These are phyloP conservation scores for Dichotomopilus funicola DNA, from an alignment of 2,329 filamentous ascomycete species.

Conservation along the genomic window DNA sequence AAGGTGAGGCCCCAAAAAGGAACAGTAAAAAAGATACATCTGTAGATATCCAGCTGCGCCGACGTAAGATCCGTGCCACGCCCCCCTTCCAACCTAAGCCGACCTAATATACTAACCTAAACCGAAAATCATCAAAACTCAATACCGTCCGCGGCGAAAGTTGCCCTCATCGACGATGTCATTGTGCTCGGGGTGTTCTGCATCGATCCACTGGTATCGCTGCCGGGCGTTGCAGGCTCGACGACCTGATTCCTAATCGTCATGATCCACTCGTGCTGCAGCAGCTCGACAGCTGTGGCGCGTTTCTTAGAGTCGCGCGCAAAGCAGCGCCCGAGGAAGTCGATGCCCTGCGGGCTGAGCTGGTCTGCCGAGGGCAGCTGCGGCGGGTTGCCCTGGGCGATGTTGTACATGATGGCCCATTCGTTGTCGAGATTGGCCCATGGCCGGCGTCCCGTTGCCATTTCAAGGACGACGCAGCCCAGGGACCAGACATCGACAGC, in stretches of 20 bases:
- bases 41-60: too few relatives aligned
- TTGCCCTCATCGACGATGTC: conserved; percentile 24
- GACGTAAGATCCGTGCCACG: neutral
- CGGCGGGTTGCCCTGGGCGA: conserved; percentile 91
- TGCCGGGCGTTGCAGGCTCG: conserved; percentile 57
- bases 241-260: conserved; percentile 59
- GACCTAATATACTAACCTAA: neutral
- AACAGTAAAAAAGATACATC: too few relatives aligned
- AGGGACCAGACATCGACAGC: conserved; percentile 95
- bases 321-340: conserved; percentile 86
- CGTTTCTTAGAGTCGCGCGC: conserved; percentile 72
- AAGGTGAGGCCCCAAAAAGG: too few relatives aligned
- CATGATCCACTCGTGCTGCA: conserved; percentile 90
- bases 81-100: neutral
- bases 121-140: neutral
- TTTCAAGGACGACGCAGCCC: conserved; percentile 93
- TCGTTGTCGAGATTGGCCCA: conserved; percentile 98
- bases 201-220: conserved; percentile 43
- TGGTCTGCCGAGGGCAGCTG: conserved; percentile 77
- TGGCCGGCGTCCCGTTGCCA: conserved; percentile 89
- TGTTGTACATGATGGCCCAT: conserved; percentile 99
- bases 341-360: conserved; percentile 74
- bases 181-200: conserved; percentile 32
- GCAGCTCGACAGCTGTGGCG: conserved; percentile 75
- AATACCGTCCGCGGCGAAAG: conserved; percentile 30